These are phyloP conservation scores for Coemansia pectinata DNA, from an alignment of 192 early-diverging fungal species.

Conservation along the genomic window DNA sequence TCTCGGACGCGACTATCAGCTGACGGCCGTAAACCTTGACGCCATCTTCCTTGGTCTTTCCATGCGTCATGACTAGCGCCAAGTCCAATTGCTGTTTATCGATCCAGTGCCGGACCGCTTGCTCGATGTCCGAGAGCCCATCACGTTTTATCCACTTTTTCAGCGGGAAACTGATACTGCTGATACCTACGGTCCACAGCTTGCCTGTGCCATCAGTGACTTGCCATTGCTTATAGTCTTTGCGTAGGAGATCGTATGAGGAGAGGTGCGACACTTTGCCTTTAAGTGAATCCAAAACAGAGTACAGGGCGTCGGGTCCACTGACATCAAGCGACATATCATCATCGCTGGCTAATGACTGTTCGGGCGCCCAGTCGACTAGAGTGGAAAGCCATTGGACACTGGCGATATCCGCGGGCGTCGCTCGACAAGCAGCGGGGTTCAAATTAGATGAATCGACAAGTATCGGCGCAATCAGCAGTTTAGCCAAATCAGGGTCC, in stretches of 20 bases:
- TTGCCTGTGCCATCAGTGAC: constrained; percentile 10
- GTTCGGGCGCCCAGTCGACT: constrained; percentile 19
- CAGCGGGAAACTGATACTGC: constrained; percentile 43
- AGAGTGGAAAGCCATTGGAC: constrained; percentile 29
- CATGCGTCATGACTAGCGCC: constrained; percentile 49
- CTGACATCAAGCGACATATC: constrained; percentile 10
- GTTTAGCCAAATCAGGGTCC: constrained; percentile 23
- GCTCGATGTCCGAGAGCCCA: constrained; percentile 14
- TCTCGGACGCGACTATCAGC: constrained; percentile 21
- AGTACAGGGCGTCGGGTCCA: constrained; percentile 23
- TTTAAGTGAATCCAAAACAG: constrained; percentile 36
- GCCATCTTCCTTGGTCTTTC: constrained; percentile 29
- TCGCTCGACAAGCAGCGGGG: constrained; percentile 20
- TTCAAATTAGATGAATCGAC: constrained; percentile 37
- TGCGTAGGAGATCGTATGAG: constrained; percentile 42
- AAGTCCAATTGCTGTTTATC: constrained; percentile 27
- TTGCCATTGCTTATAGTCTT: constrained; percentile 57
- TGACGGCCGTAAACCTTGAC: constrained; percentile 41
- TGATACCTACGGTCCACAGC: constrained; percentile 42
- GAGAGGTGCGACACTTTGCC: constrained; percentile 38
- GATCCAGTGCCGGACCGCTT: constrained; percentile 25
- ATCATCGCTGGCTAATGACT: neutral
- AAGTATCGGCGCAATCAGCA: constrained; percentile 42
- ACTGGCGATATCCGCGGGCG: constrained; percentile 22
- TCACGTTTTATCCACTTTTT: constrained; percentile 53